These are phyloP conservation scores for Kingdonia uniflora DNA, from an alignment of 164 flowering plant species.

Conservation along the genomic window DNA sequence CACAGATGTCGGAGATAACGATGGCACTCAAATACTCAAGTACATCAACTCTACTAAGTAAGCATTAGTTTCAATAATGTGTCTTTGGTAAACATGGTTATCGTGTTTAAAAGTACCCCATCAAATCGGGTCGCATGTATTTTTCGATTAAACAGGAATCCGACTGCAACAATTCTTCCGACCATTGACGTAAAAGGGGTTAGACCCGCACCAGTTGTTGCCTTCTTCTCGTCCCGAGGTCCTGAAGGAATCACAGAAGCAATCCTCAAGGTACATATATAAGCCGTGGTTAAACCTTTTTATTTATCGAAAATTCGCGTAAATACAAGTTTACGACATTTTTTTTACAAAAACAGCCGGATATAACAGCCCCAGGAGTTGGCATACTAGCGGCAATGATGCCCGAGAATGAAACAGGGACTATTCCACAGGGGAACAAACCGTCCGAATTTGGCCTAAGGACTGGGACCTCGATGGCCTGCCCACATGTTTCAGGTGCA, in stretches of 20 bases:
- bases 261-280: slow-evolving; percentile 66
- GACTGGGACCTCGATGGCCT: slow-evolving; percentile 95
- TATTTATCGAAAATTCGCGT: too few relatives aligned
- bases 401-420: slow-evolving; percentile 26
- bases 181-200: slow-evolving; percentile 23
- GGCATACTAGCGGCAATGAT: slow-evolving; percentile 51
- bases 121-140: too few relatives aligned
- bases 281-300: too few relatives aligned
- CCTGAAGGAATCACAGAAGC: slow-evolving; percentile 58
- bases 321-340: too few relatives aligned
- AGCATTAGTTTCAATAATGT: slow-evolving; percentile 8
- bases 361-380: slow-evolving; percentile 69
- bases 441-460: slow-evolving; percentile 33
- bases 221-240: slow-evolving; percentile 78
- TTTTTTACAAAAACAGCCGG: slow-evolving; percentile 68
- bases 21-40: slow-evolving; percentile 42
- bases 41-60: slow-evolving; percentile 69
- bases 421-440: slow-evolving; percentile 25
- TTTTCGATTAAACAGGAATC: slow-evolving; percentile 58
- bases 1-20: slow-evolving; percentile 34
- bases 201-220: slow-evolving; percentile 68
- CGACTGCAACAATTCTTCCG: slow-evolving; percentile 65
- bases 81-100: too few relatives aligned
- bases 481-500: slow-evolving; percentile 80
- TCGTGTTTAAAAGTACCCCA: too few relatives aligned